Evolutionary conservation across 257 asterid genomes (phyloP).

Genomic region (Solanum lycopersicoides): DNA sequence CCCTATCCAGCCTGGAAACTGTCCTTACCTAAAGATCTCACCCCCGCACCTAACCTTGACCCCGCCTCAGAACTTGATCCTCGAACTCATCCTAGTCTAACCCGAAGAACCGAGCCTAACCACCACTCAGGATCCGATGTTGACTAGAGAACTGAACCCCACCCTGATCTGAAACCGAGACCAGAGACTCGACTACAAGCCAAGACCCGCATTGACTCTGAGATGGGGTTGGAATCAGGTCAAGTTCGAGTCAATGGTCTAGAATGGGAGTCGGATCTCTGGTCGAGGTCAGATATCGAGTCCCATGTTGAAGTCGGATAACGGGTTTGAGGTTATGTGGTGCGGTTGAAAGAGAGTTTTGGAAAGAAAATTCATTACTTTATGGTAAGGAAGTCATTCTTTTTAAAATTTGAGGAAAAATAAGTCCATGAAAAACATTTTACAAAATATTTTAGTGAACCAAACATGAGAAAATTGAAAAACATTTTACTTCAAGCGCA

Average conservation of each 20-base stretch:
- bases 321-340: neutral
- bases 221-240: neutral
- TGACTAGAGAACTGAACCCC: neutral
- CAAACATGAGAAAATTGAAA: neutral
- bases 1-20: accelerated
- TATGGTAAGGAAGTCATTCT: neutral
- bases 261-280: neutral
- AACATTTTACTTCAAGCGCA: neutral
- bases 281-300: neutral
- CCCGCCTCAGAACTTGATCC: neutral
- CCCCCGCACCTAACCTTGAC: neutral
- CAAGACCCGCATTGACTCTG: neutral
- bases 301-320: neutral
- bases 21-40: neutral
- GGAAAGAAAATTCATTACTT: neutral
- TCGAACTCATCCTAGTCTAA: neutral
- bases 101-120: neutral
- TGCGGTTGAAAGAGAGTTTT: neutral
- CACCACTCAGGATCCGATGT: neutral
- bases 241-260: neutral
- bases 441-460: neutral
- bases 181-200: neutral
- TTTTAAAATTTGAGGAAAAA: neutral
- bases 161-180: neutral
- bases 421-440: neutral